These are phyloP conservation scores for Kregervanrija delftensis DNA, from an alignment of 805 yeast species.

Conservation along the genomic window DNA sequence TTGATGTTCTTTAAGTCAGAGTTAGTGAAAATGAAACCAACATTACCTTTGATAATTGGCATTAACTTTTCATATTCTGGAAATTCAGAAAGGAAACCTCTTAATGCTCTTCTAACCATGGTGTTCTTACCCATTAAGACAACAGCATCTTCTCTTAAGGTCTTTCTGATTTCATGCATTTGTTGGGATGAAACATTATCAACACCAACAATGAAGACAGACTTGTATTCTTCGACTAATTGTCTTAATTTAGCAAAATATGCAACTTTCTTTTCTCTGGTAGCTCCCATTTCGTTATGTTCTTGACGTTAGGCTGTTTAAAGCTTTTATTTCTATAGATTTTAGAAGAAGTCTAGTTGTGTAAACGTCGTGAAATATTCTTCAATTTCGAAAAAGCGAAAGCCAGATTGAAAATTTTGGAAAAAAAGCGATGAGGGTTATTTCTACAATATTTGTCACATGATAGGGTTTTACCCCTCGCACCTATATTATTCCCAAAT, in stretches of 20 bases:
- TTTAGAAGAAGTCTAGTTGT: neutral
- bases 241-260: constrained; percentile 94
- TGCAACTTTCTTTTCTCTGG: constrained; percentile 94
- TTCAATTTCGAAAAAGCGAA: neutral
- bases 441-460: neutral
- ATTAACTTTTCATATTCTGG: constrained; percentile 94
- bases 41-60: constrained; percentile 95
- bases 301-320: constrained; percentile 79
- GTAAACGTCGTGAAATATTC: neutral
- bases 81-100: constrained; percentile 88
- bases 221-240: constrained; percentile 93
- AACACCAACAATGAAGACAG: constrained; percentile 98
- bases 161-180: constrained; percentile 99
- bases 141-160: constrained; percentile 90
- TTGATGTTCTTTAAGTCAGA: constrained; percentile 86
- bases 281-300: constrained; percentile 99
- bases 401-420: neutral
- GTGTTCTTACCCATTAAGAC: constrained; percentile 99
- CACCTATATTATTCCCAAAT: no score
- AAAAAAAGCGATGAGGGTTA: constrained; percentile 1
- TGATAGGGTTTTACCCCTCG: neutral
- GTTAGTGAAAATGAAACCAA: constrained; percentile 99
- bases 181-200: constrained; percentile 99
- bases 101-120: constrained; percentile 99
- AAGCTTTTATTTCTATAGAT: constrained; percentile 40